Evolutionary conservation across 1,139 yeast species (phyloP).

Genomic region (Oligophagozyma castellii): DNA sequence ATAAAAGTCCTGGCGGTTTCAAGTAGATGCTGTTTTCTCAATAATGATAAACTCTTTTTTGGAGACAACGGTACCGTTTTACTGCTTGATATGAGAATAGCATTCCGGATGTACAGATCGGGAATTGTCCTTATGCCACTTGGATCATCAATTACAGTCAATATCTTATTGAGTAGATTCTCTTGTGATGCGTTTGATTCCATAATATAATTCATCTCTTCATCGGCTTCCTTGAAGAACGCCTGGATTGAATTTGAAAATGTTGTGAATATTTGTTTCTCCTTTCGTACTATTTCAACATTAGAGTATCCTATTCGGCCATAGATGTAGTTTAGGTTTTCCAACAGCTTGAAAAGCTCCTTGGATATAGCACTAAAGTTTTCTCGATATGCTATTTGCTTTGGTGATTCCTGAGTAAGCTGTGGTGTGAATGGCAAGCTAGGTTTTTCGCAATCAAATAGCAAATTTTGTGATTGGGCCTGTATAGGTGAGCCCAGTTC

Average conservation of each 20-base stretch:
- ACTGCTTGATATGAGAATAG: conserved; percentile 19
- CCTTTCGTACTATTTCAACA: conserved; percentile 25
- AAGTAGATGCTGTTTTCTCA: conserved; percentile 23
- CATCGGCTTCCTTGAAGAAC: conserved; percentile 25
- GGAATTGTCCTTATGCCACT: conserved; percentile 27
- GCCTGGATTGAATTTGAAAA: conserved; percentile 25
- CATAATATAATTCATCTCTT: conserved; percentile 20
- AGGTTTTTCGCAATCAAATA: not conserved
- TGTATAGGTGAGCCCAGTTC: conserved; percentile 10
- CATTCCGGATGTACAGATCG: conserved; percentile 27
- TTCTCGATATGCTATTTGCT: conserved; percentile 16
- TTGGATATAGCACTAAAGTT: conserved; percentile 24
- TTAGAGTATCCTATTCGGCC: conserved; percentile 29
- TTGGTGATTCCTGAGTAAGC: conserved; percentile 1
- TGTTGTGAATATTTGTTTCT: conserved; percentile 24
- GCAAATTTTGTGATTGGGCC: conserved; percentile 1
- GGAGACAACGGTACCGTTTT: conserved; percentile 23
- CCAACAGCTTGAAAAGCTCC: conserved; percentile 23
- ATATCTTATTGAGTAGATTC: conserved; percentile 20
- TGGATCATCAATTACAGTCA: conserved; percentile 24
- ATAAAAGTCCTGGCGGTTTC: conserved; percentile 22
- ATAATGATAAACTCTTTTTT: conserved; percentile 22
- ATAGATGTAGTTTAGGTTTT: conserved; percentile 25
- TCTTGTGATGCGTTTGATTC: conserved; percentile 21
- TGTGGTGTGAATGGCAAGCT: no score